Evolutionary conservation across 176 grass and related monocot species (phyloP).

Genomic region (Coix lacrymajobi): DNA sequence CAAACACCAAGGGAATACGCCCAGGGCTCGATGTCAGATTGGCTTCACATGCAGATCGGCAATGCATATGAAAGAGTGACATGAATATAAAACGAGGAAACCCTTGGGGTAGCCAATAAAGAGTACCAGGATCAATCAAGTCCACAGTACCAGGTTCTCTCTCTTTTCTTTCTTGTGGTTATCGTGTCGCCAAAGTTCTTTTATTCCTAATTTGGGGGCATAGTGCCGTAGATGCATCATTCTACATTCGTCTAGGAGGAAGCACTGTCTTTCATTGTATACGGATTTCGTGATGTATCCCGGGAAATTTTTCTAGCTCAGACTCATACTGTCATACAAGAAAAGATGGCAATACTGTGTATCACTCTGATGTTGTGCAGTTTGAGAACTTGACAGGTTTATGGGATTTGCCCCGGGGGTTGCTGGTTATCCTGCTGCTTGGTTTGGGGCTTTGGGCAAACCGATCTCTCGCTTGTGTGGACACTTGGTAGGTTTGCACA

Average conservation of each 20-base stretch:
- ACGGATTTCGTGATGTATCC: neutral
- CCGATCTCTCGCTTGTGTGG: neutral
- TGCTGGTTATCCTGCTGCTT: neutral
- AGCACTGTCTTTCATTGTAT: neutral
- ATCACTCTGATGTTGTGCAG: neutral
- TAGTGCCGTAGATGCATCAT: slow-evolving; percentile 22
- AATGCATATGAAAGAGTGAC: slow-evolving; percentile 66
- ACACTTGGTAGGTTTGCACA: neutral
- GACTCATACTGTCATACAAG: neutral
- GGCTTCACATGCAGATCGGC: slow-evolving; percentile 80
- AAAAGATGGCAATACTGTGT: neutral
- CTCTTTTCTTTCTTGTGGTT: slow-evolving; percentile 7
- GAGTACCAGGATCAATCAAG: slow-evolving; percentile 19
- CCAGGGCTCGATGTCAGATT: slow-evolving; percentile 42
- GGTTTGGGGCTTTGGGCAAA: neutral
- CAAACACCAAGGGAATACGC: slow-evolving; percentile 58
- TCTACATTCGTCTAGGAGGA: slow-evolving; percentile 22
- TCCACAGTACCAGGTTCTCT: slow-evolving; percentile 23
- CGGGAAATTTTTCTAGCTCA: neutral
- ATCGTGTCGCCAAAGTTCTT: slow-evolving; percentile 35
- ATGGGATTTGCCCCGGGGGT: neutral
- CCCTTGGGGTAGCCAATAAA: slow-evolving; percentile 20
- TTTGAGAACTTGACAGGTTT: neutral
- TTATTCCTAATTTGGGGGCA: slow-evolving; percentile 40
- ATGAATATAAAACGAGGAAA: slow-evolving; percentile 30